Base-by-base conservation (phyloP, 768 basidiomycete genomes). In the Strobilomyces dryophilus region DNA sequence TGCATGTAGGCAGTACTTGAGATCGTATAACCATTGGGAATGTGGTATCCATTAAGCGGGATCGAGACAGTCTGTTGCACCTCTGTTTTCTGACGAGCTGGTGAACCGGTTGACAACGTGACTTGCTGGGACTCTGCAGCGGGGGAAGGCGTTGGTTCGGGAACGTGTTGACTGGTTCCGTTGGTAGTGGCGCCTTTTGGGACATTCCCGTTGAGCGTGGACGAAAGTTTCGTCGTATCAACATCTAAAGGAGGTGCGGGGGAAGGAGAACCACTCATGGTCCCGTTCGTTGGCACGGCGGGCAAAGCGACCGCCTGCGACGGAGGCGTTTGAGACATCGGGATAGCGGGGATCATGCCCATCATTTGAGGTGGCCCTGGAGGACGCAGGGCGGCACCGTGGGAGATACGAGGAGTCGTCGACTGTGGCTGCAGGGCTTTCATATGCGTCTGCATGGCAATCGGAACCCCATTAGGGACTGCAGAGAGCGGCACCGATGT, bases 401-500 rank as follows among this genome's bases (percentile, higher is more conserved):
- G 27, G 73, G 78, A 51, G 77, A 83, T 76, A 40, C 83, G 84
- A 2, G 83, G 79, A 2, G 79, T 68, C 0, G 71, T 66, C 18
- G 70, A 68, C 14, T 84, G 78, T 0, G 81, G 68, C 5, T 71
- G 81, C 72, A 86, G 77, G 63, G 81, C 79, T 73, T 84, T 84
- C 62, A 82, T 67, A 48, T 81, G 81, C 12, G 82, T 76, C 44
- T 78, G 77, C 61, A 84, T 74, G 1, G 85, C 74, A n/a, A 86
- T 74, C 0, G 84, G 78, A 0, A 79, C 75, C 7, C 77, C 82
- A 53, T 73, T 76, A 11, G 71, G 61, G 29, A 71, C 58, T 18
- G 66, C 36, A 8, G 63, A 59, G 14, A 67, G 60, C 4, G 71
- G 53, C 3, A 61, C 51, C 3, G 59, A 58, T 8, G 59, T 11